Evolutionary conservation across 2,329 filamentous ascomycete species (phyloP).

Genomic region (Sclerotinia trifoliorum): DNA sequence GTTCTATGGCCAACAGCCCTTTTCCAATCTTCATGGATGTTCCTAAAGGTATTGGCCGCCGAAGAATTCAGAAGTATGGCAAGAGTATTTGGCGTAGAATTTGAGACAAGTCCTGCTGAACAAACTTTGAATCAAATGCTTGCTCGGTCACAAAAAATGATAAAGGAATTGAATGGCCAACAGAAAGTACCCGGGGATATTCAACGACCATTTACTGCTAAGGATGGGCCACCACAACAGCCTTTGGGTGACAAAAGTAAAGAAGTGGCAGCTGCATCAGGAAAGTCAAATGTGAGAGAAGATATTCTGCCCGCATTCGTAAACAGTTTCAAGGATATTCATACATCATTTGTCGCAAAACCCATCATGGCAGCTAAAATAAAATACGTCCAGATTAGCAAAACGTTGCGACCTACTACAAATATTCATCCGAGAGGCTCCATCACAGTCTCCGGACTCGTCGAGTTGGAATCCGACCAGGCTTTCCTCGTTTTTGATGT

Average conservation of each 20-base stretch:
- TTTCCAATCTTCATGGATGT: conserved; percentile 52
- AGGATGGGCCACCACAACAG: conserved; percentile 29
- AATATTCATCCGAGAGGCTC: conserved; percentile 51
- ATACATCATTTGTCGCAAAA: conserved; percentile 32
- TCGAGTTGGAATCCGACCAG: conserved; percentile 51
- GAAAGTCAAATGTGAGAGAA: conserved; percentile 9
- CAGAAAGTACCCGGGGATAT: conserved; percentile 7
- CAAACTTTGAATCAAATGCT: conserved; percentile 30
- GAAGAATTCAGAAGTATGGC: conserved; percentile 46
- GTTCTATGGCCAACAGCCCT: conserved; percentile 55
- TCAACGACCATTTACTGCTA: conserved; percentile 23
- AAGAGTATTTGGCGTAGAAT: conserved; percentile 48
- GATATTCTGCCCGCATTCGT: background rate
- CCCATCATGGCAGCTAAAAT: conserved; percentile 36
- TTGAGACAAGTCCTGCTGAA: conserved; percentile 25
- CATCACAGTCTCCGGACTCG: conserved; percentile 53
- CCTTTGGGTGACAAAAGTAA: conserved; percentile 24
- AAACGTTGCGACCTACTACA: conserved; percentile 49
- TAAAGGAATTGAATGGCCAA: conserved; percentile 12
- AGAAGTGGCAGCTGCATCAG: conserved; percentile 20
- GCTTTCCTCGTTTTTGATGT: conserved; percentile 53
- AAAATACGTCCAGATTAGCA: conserved; percentile 31
- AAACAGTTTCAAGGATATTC: conserved; percentile 21
- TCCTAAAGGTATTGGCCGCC: conserved; percentile 49
- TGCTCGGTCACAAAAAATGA: conserved; percentile 5